Conservation (phyloP, 352 stramenopile species). For the Pythium biforme region DNA sequence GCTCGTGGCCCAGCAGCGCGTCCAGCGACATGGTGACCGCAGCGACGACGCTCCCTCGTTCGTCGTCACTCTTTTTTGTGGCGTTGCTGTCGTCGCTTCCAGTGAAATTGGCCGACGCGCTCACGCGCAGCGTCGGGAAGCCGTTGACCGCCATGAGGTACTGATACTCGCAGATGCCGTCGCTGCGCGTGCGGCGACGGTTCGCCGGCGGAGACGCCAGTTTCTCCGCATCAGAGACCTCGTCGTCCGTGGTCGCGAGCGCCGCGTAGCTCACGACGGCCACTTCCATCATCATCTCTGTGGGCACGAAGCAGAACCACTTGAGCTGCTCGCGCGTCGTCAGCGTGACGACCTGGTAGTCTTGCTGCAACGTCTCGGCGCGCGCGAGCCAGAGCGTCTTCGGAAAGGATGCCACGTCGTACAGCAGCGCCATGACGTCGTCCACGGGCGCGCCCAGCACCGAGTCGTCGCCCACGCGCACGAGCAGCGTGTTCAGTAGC, state of each 20-base stretch:
- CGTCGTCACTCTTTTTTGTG: not conserved
- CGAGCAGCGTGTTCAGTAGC: constrained; percentile 25
- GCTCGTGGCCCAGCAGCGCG: not conserved
- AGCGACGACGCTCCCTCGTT: constrained; percentile 11
- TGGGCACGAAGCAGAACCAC: constrained; percentile 32
- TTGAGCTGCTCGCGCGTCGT: constrained; percentile 24
- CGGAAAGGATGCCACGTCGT: constrained; percentile 29
- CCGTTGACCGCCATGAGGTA: constrained; percentile 46
- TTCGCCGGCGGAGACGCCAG: no score
- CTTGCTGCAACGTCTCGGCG: constrained; percentile 19
- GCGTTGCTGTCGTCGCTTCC: constrained; percentile 8
- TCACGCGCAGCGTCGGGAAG: constrained; percentile 34
- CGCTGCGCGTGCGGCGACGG: constrained; percentile 17
- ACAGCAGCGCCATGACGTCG: constrained; percentile 34
- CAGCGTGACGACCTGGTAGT: constrained; percentile 35
- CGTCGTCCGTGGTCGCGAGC: not conserved
- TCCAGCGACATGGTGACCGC: constrained; percentile 27
- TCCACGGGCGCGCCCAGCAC: constrained; percentile 32
- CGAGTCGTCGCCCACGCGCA: constrained; percentile 31
- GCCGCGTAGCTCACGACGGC: constrained; percentile 34
- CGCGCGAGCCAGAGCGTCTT: constrained; percentile 37
- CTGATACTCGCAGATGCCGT: constrained; percentile 33
- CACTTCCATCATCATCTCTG: constrained; percentile 46
- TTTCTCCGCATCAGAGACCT: no score
- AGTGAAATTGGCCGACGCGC: constrained; percentile 17